Evolutionary conservation across 345 rosid genomes (phyloP).

Genomic region (Brassica cretica): DNA sequence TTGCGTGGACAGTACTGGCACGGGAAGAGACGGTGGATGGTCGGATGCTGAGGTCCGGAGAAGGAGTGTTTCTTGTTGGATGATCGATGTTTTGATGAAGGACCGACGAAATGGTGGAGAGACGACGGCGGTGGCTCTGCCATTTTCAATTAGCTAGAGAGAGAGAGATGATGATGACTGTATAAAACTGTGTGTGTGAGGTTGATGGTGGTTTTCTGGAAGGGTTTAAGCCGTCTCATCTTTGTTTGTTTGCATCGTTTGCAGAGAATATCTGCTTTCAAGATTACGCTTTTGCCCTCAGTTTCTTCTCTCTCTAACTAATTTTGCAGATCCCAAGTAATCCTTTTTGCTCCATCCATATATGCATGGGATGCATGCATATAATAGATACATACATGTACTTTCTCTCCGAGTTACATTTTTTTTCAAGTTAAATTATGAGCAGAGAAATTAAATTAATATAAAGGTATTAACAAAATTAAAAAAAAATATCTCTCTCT

Average conservation of each 20-base stretch:
- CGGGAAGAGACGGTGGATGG: slow-evolving; percentile 50
- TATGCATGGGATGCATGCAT: slow-evolving; percentile 24
- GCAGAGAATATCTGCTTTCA: slow-evolving; percentile 28
- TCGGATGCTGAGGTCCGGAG: slow-evolving; percentile 13
- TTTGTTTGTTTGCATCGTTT: slow-evolving; percentile 43
- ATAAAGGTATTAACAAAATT: not conserved
- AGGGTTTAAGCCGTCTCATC: slow-evolving; percentile 28
- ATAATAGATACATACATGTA: too few relatives aligned
- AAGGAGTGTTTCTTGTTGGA: slow-evolving; percentile 27
- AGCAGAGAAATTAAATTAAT: not conserved
- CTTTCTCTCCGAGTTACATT: not conserved
- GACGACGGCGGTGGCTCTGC: slow-evolving; percentile 36
- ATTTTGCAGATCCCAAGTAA: slow-evolving; percentile 36
- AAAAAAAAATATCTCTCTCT: too few relatives aligned
- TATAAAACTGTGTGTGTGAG: not conserved
- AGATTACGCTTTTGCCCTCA: slow-evolving; percentile 17
- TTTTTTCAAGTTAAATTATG: too few relatives aligned
- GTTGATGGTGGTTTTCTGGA: slow-evolving; percentile 22
- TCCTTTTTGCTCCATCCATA: slow-evolving; percentile 24
- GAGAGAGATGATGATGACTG: not conserved
- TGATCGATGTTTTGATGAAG: slow-evolving; percentile 21
- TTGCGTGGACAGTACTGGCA: slow-evolving; percentile 89
- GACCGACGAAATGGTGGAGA: slow-evolving; percentile 20
- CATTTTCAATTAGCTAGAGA: slow-evolving; percentile 16
- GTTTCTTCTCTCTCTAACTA: slow-evolving; percentile 4